phyloP scores from a whole-genome alignment of 768 basidiomycete genomes.

The Hysterangium stoloniferum region DNA sequence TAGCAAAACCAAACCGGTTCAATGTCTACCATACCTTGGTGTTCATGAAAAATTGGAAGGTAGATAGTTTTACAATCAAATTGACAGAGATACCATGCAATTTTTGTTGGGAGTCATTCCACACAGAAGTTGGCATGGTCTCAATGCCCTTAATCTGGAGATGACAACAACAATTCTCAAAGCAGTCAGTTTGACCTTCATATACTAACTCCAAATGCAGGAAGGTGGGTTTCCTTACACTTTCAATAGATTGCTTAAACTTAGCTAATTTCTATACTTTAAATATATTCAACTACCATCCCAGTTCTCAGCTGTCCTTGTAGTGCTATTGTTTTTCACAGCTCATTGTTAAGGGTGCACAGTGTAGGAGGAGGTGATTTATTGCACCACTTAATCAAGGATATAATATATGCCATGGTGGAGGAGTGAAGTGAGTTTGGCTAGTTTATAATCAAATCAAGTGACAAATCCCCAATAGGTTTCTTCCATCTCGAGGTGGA shows the following conservation, averaged over 20 bases:
- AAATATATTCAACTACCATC: constrained; percentile 54
- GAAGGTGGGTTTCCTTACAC: constrained; percentile 27
- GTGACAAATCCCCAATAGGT: constrained; percentile 17
- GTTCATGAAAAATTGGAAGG: no score
- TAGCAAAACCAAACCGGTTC: no score
- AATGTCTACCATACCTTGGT: no score
- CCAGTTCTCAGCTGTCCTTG: constrained; percentile 45
- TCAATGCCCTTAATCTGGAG: neutral
- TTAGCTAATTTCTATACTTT: constrained; percentile 1
- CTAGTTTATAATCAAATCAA: neutral
- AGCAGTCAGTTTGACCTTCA: constrained; percentile 22
- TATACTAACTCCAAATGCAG: neutral
- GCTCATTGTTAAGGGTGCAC: constrained; percentile 41
- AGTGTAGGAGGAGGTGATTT: constrained; percentile 29
- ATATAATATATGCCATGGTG: neutral
- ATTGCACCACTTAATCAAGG: neutral
- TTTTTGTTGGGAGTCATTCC: no score
- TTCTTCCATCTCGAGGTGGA: neutral
- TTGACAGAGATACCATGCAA: no score
- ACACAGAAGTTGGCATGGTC: constrained; percentile 45
- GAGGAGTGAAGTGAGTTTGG: constrained; percentile 17
- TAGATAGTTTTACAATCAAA: no score
- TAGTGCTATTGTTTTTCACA: constrained; percentile 51
- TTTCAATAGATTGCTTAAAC: constrained; percentile 50
- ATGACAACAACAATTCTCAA: constrained; percentile 35